These are phyloP conservation scores for Aphanocladium album DNA, from an alignment of 2,329 filamentous ascomycete genomes.

Conservation along the genomic window DNA sequence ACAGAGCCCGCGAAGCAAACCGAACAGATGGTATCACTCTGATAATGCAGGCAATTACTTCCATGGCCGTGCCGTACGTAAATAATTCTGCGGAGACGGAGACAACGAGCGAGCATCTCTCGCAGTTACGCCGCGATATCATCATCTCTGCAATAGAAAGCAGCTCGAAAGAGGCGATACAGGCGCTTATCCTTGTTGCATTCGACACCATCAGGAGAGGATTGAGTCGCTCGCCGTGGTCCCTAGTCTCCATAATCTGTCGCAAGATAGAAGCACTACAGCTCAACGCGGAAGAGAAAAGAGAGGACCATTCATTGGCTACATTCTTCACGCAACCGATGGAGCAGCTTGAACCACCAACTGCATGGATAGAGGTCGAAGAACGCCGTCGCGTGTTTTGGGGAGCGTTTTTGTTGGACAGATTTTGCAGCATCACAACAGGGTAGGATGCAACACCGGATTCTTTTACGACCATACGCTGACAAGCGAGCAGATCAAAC, in stretches of 20 bases:
- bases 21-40: not conserved
- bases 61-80: constrained; percentile 3
- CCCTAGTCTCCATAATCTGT: constrained; percentile 10
- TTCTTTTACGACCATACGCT: constrained; percentile 16
- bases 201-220: constrained; percentile 15
- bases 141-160: constrained; percentile 6
- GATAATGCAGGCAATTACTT: constrained; percentile 11
- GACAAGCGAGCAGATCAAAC: constrained; percentile 28
- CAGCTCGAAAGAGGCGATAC: constrained; percentile 13
- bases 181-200: constrained; percentile 10
- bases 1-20: constrained; percentile 1
- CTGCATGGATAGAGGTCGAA: constrained; percentile 33
- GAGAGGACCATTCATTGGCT: not conserved
- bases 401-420: constrained; percentile 36
- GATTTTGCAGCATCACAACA: constrained; percentile 36
- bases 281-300: constrained; percentile 6
- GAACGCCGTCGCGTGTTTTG: constrained; percentile 37
- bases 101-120: not conserved
- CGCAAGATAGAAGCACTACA: constrained; percentile 14
- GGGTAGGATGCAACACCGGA: constrained; percentile 28
- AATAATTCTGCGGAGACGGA: not conserved
- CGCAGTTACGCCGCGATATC: constrained; percentile 1
- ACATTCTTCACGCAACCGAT: constrained; percentile 1
- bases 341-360: not conserved
- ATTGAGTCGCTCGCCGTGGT: constrained; percentile 12